phyloP scores from a whole-genome alignment of 768 basidiomycete species.

The Pisolithus tinctorius region DNA sequence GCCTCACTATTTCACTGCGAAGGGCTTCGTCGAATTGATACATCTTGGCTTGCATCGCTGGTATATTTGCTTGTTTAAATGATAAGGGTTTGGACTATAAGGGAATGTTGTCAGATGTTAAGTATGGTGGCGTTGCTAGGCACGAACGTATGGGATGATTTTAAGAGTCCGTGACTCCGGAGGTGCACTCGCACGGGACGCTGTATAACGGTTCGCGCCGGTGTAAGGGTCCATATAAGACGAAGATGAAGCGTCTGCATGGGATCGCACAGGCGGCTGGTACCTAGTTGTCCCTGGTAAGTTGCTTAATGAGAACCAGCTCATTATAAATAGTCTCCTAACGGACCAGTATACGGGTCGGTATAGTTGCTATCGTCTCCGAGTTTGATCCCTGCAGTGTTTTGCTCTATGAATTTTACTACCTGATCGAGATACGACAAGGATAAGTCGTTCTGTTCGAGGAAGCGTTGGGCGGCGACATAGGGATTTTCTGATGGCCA shows the following conservation, averaged over 20 bases:
- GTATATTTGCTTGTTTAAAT: constrained; percentile 82
- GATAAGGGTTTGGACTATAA: constrained; percentile 53
- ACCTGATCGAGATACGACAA: constrained; percentile 82
- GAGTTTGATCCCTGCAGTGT: constrained; percentile 71
- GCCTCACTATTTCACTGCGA: constrained; percentile 59
- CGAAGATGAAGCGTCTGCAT: constrained; percentile 26
- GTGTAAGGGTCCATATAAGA: constrained; percentile 65
- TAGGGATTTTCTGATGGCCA: constrained; percentile 78
- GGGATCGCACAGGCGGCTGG: constrained; percentile 34
- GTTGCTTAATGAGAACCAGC: background rate
- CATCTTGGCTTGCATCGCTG: constrained; percentile 74
- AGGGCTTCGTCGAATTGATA: constrained; percentile 68
- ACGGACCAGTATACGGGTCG: constrained; percentile 85
- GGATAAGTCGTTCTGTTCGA: constrained; percentile 79
- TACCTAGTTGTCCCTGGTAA: constrained; percentile 60
- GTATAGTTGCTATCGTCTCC: constrained; percentile 56
- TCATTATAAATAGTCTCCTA: background rate
- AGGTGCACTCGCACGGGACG: constrained; percentile 22
- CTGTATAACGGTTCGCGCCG: constrained; percentile 56
- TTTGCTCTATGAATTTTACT: constrained; percentile 89
- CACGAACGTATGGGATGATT: constrained; percentile 47
- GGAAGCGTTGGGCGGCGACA: constrained; percentile 81
- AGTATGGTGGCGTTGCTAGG: background rate
- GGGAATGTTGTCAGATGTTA: background rate
- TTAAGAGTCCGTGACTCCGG: constrained; percentile 27